Percentiles rank a stretch among this genome's conserved stretches.
These are phyloP conservation scores for Chionographis japonica DNA, from an alignment of 106 monocot species.

Conservation along the genomic window DNA sequence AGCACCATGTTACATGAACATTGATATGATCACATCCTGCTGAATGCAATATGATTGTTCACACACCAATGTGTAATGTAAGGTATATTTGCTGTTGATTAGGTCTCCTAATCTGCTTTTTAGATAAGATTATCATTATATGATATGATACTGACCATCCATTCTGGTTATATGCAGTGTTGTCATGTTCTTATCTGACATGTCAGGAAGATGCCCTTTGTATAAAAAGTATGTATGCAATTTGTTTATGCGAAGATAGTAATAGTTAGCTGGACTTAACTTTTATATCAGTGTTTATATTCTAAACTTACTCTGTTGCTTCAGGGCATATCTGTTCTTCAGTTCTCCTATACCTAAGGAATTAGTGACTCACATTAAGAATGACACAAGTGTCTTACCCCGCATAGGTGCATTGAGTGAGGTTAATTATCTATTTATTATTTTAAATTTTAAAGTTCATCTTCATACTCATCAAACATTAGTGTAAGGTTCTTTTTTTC, in stretches of 20 bases:
- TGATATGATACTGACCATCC: constrained; percentile 1
- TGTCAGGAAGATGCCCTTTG: constrained; percentile 92
- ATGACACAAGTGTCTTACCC: constrained; percentile 65
- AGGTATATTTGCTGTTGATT: no score
- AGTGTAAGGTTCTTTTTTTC: background rate
- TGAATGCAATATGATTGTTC: no score
- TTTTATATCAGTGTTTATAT: background rate
- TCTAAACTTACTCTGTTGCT: constrained; percentile 5
- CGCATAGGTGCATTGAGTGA: constrained; percentile 79
- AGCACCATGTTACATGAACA: no score
- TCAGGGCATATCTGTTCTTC: constrained; percentile 71
- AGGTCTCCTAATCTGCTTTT: no score
- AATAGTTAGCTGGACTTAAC: background rate
- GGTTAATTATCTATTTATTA: constrained; percentile 29
- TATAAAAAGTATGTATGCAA: constrained; percentile 77
- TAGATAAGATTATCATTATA: no score
- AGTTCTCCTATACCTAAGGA: constrained; percentile 71
- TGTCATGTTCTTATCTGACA: constrained; percentile 88
- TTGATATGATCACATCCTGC: no score
- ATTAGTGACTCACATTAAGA: constrained; percentile 60
- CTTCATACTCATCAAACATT: background rate
- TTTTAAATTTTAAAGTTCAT: no score
- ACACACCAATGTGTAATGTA: no score
- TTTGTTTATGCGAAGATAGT: background rate
- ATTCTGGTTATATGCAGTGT: constrained; percentile 56